Base-by-base conservation (phyloP, 495 filamentous ascomycete genomes). In the Neurospora sp. region DNA sequence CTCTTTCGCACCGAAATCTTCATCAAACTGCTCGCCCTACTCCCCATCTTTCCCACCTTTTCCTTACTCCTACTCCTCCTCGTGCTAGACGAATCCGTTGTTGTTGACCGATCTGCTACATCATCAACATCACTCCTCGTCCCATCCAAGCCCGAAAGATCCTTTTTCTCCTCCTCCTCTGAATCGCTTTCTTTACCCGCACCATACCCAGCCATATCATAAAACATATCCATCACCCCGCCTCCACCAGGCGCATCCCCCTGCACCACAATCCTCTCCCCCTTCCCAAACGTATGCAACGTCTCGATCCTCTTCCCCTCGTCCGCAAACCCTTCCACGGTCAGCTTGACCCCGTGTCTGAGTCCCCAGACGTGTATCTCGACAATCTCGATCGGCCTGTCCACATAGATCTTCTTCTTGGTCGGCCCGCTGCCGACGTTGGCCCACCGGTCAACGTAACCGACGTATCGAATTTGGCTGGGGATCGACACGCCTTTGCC, bases 281-380 rank as follows among this genome's bases (percentile, higher is more conserved):
- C 83, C 42, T 87, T 87, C 48, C 84, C 87, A 79, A 99, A 98
- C 0, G 89, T 89, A 79, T 99, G 94, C 72, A 96, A 90, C 38
- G 86, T 86, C 80, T 93, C 90, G 73, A 97, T 97, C 77, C 86
- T 90, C 84, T 91, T 94, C 8, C 96, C 96, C 74, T 95, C 90
- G 22, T 99, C 91, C 5, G 91, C 90, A 72, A 88, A 99, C 1
- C 94, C 94, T 78, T 97, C 91, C 8, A 98, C 88, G 0, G 88
- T 87, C 53, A 98, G 89, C 81, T 96, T 94, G 18, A 97, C 94
- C 0, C 95, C 94, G 76, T 96, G 90, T 71, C 91, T 84, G 53
- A 99, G 78, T 0, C 96, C 96, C 93, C 94, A 97, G 3, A 94
- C 87, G 79, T 97, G 94, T 7, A 99, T 82, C 80, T 97, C 94